These are phyloP conservation scores for Herpetomonas samuelpessoai DNA, from an alignment of 208 protist genomes.

Conservation along the genomic window DNA sequence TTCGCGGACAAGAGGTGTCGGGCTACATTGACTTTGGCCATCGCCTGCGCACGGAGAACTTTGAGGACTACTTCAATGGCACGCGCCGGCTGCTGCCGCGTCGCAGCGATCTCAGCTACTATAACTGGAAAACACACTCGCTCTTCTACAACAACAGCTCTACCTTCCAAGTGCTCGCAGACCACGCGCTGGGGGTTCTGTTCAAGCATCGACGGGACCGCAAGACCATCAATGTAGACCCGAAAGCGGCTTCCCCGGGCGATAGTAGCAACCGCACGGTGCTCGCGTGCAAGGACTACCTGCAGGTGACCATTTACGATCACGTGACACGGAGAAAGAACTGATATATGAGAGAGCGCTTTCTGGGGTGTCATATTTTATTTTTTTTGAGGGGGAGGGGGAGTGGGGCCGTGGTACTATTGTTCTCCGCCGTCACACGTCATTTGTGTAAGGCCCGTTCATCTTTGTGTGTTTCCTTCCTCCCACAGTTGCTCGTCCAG, in stretches of 20 bases:
- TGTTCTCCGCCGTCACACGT: no score
- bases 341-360: constrained; percentile 21
- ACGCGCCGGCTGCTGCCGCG: constrained; percentile 92
- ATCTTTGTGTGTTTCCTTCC: no score
- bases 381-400: no score
- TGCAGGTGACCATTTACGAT: constrained; percentile 94
- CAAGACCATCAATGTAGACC: constrained; percentile 98
- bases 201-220: constrained; percentile 98
- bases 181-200: constrained; percentile 94
- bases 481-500: no score
- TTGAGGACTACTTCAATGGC: constrained; percentile 91
- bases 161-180: constrained; percentile 97
- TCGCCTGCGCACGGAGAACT: constrained; percentile 93
- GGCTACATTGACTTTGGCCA: constrained; percentile 98
- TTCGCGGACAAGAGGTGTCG: constrained; percentile 96
- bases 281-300: constrained; percentile 94
- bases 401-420: no score
- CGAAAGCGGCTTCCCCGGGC: constrained; percentile 82
- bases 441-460: no score
- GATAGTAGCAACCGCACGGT: constrained; percentile 94
- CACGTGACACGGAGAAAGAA: constrained; percentile 92
- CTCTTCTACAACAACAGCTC: constrained; percentile 92
- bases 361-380: neutral
- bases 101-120: constrained; percentile 96
- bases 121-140: constrained; percentile 98